Evolutionary conservation across 768 basidiomycete species (phyloP), one percentile per base, ranked within the genome.

Genomic region (Boletus reticuloceps): DNA sequence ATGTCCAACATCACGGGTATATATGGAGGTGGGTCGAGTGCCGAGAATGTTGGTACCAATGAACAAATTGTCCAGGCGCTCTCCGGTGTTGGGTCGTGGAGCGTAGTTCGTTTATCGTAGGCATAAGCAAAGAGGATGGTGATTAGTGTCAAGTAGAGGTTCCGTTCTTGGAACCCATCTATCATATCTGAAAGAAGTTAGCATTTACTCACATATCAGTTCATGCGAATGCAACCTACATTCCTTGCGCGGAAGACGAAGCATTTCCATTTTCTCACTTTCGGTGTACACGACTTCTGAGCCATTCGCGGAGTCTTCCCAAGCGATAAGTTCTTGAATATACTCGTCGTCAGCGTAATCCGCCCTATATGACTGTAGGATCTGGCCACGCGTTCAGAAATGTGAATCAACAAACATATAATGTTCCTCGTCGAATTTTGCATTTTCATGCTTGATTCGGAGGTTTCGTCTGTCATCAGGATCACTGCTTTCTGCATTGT

Each of bases 41-140:
- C 87, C n/a, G 91, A 84, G 71, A 94, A 91, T 3, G 84, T 82
- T 45, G 91, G 86, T 13, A 82, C 82, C 48, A 94, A 77, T 31
- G 73, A 77, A 59, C 83, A 79, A 50, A 94, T 78, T 3, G 92
- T 94, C 91, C 91, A 94, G 14, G 89, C 86, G 67, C 91, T 93
- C 70, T 94, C 92, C 8, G 89, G 80, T 4, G 88, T 91, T n/a
- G 90, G 83, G 56, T 94, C 91, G 46, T 78, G 76, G 57, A 86
- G 84, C 0, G 85, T 90, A 6, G 86, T 90, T 39, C 91, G 84
- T 47, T 81, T 77, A 58, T 94, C 91, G 67, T 94, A 94, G 6
- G 83, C 81, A 64, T 87, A 86, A n/a, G 89, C 79, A 71, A 91
- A 91, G 19, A 94, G 78, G 10, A 94, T 64, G 7, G 85, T 82